Evolutionary conservation across 352 stramenopile genomes (phyloP).

Genomic region (Phytopythium cucurbitacearum): DNA sequence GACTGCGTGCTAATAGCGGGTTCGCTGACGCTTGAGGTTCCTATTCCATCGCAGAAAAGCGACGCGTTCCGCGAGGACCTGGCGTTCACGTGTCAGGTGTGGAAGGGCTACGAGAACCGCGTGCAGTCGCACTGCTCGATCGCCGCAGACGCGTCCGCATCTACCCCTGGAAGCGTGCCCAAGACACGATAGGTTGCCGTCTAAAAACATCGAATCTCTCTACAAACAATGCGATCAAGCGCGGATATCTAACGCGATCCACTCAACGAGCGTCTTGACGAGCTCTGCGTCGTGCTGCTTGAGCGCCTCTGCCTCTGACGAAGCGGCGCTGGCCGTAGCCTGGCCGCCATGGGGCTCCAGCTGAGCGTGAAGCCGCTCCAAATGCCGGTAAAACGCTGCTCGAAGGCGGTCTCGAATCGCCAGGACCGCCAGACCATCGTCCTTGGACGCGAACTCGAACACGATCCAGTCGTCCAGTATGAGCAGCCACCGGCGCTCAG

Average conservation of each 20-base stretch:
- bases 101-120: conserved; percentile 79
- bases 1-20: not conserved
- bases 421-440: conserved; percentile 46
- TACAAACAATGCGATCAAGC: no score
- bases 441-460: conserved; percentile 37
- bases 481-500: conserved; percentile 33
- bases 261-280: conserved; percentile 36
- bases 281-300: conserved; percentile 52
- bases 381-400: conserved; percentile 58
- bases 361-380: conserved; percentile 49
- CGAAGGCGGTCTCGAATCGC: conserved; percentile 53
- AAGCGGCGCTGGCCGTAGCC: not conserved
- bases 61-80: conserved; percentile 70
- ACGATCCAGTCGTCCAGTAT: conserved; percentile 78
- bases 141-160: conserved; percentile 7
- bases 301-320: conserved; percentile 14
- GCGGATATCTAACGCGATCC: conserved; percentile 47
- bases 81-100: conserved; percentile 70
- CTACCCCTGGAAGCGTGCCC: no score
- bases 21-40: not conserved
- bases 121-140: conserved; percentile 67
- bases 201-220: no score
- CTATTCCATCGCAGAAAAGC: conserved; percentile 47
- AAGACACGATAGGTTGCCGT: no score
- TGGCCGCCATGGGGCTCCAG: conserved; percentile 13